phyloP scores from a whole-genome alignment of 352 stramenopile species.

The Phytophthora pinifolia region DNA sequence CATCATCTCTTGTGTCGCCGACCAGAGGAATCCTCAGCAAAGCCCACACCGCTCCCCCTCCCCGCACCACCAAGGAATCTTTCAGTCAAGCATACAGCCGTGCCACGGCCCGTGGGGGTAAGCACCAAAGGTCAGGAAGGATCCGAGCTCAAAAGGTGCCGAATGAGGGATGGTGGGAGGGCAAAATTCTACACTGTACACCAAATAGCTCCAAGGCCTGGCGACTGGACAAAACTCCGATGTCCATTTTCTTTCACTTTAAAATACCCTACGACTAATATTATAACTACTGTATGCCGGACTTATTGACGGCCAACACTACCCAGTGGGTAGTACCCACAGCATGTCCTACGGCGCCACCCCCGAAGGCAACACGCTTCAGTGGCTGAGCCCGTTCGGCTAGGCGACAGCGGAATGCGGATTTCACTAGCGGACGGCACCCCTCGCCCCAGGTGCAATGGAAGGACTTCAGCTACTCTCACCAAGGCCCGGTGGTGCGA shows the following conservation, averaged over 20 bases:
- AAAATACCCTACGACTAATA: too few species aligned
- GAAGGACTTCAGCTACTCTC: conserved; percentile 39
- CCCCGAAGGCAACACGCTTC: conserved; percentile 27
- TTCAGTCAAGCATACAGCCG: too few species aligned
- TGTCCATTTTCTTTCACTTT: too few species aligned
- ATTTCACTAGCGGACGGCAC: conserved; percentile 27
- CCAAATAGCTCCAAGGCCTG: too few species aligned
- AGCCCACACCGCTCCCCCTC: conserved; percentile 15
- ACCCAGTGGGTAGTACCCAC: too few species aligned
- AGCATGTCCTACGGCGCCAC: conserved; percentile 35
- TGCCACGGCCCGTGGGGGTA: too few species aligned
- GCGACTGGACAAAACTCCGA: too few species aligned
- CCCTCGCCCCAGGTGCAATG: conserved; percentile 28
- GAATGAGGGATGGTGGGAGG: too few species aligned
- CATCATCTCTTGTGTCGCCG: conserved; percentile 11
- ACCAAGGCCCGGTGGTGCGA: conserved; percentile 60
- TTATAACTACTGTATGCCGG: too few species aligned
- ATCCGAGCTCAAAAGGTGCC: too few species aligned
- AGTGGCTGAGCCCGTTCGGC: conserved; percentile 26
- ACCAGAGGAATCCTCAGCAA: conserved; percentile 16
- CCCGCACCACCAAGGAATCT: conserved; percentile 3
- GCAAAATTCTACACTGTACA: too few species aligned
- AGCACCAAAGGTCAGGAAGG: too few species aligned
- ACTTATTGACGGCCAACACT: conserved; percentile 40
- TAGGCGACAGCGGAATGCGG: conserved; percentile 31